A percentile compares a stretch with the other conserved stretches of the same genome.
Conservation (phyloP, 1,284 basidiomycete species). For the Pulveroboletus sp. region DNA sequence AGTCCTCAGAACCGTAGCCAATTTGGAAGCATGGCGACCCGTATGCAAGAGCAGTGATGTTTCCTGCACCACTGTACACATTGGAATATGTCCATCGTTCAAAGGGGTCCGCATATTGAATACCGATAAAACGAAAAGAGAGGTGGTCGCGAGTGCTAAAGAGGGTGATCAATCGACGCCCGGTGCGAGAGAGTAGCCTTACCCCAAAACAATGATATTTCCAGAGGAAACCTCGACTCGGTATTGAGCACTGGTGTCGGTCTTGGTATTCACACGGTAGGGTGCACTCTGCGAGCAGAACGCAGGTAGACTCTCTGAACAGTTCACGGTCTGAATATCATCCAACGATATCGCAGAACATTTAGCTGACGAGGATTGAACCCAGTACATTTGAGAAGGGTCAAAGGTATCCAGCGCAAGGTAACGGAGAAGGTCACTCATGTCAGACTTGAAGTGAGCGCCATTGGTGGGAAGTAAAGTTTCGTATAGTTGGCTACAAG, state of each 20-base stretch:
- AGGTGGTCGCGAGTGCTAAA: conserved; percentile 29
- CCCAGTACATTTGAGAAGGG: conserved; percentile 15
- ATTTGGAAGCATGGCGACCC: conserved; percentile 34
- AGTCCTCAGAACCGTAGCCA: conserved; percentile 34
- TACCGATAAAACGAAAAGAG: conserved; percentile 33
- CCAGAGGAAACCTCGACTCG: conserved; percentile 11
- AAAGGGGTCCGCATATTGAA: conserved; percentile 32
- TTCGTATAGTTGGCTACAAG: conserved; percentile 13
- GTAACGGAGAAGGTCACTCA: conserved; percentile 10
- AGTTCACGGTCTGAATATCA: background rate
- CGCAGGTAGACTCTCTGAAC: conserved; percentile 1
- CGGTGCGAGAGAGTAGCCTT: background rate
- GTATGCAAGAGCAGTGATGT: conserved; percentile 33
- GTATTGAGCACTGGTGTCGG: conserved; percentile 7
- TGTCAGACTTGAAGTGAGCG: conserved; percentile 12
- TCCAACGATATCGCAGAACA: conserved; percentile 12
- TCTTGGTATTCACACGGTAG: conserved; percentile 8
- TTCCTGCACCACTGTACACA: conserved; percentile 18
- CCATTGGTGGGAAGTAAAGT: conserved; percentile 11
- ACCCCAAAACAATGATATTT: conserved; percentile 10
- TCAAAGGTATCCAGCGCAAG: conserved; percentile 8
- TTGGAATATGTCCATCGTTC: conserved; percentile 31
- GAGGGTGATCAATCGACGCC: background rate
- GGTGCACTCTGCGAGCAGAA: conserved; percentile 19
- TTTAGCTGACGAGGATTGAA: conserved; percentile 3